These are phyloP conservation scores for Phytophthora sansomeana DNA, from an alignment of 352 stramenopile species.

Conservation along the genomic window DNA sequence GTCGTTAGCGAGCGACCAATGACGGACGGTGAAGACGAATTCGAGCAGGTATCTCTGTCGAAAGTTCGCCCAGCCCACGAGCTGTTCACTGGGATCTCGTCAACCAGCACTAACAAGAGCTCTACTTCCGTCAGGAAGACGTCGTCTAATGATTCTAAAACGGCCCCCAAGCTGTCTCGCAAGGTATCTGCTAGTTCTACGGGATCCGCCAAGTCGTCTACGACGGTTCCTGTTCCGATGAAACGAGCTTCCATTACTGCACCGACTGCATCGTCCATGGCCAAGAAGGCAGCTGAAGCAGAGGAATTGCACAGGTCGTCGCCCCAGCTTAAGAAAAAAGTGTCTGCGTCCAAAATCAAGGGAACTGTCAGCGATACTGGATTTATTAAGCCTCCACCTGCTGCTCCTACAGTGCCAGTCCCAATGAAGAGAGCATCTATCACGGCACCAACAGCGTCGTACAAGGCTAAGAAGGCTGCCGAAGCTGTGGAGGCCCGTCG, in stretches of 20 bases:
- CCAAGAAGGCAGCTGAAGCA: constrained; percentile 33
- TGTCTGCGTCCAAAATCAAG: constrained; percentile 21
- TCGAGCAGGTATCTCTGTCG: constrained; percentile 23
- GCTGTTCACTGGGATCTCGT: constrained; percentile 12
- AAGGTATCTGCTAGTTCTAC: constrained; percentile 33
- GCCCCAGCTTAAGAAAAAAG: constrained; percentile 25
- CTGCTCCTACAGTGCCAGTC: constrained; percentile 33
- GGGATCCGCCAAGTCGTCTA: constrained; percentile 33
- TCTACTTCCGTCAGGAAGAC: constrained; percentile 12
- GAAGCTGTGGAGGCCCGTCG: constrained; percentile 13
- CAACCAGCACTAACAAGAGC: constrained; percentile 12
- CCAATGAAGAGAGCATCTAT: constrained; percentile 38
- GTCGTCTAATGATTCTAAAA: neutral
- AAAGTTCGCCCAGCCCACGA: constrained; percentile 17
- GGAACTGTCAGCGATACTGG: constrained; percentile 26
- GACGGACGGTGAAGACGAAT: constrained; percentile 66
- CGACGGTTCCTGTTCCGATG: constrained; percentile 26
- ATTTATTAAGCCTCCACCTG: constrained; percentile 32
- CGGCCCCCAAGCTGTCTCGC: constrained; percentile 27
- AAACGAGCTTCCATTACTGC: constrained; percentile 42
- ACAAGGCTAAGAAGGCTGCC: constrained; percentile 32
- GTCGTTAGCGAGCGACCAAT: constrained; percentile 66
- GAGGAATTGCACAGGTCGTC: constrained; percentile 16
- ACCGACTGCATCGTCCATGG: constrained; percentile 36
- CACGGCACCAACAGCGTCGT: constrained; percentile 37